Percentiles rank a stretch among this genome's conserved stretches.
phyloP scores from a whole-genome alignment of 345 rosid species.

The Sonneratia caseolaris region DNA sequence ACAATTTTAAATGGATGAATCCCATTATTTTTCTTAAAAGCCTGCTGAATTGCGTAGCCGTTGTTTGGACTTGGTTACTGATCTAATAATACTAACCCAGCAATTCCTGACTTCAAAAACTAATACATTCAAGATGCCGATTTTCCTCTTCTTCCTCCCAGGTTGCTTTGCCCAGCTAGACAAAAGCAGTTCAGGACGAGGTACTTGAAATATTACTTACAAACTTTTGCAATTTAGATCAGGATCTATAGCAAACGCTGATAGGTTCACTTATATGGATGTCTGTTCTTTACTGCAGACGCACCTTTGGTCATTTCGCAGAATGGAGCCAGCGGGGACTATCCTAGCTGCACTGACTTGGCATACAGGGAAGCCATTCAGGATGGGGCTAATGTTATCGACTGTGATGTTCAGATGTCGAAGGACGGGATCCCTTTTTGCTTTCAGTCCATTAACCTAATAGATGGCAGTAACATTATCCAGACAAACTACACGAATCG shows the following conservation, averaged over 20 bases:
- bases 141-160: constrained; percentile 24
- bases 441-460: constrained; percentile 49
- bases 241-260: not conserved
- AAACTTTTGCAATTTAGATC: not conserved
- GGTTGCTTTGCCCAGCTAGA: constrained; percentile 70
- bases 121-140: constrained; percentile 14
- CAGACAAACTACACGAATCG: constrained; percentile 33
- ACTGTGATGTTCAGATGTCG: constrained; percentile 83
- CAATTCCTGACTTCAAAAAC: not conserved
- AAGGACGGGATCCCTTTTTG: constrained; percentile 67
- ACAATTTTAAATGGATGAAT: not conserved
- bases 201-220: constrained; percentile 20
- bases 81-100: not conserved
- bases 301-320: constrained; percentile 46
- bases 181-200: constrained; percentile 45
- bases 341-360: constrained; percentile 70
- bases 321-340: constrained; percentile 91
- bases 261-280: not conserved
- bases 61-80: not conserved
- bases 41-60: not conserved
- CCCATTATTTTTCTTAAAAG: not conserved
- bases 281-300: constrained; percentile 26
- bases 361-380: constrained; percentile 65
- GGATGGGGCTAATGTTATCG: constrained; percentile 66
- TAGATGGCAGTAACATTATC: constrained; percentile 30